Evolutionary conservation across 768 basidiomycete genomes (phyloP), one percentile per base, ranked within the genome.

Genomic region (Pisolithus orientalis): DNA sequence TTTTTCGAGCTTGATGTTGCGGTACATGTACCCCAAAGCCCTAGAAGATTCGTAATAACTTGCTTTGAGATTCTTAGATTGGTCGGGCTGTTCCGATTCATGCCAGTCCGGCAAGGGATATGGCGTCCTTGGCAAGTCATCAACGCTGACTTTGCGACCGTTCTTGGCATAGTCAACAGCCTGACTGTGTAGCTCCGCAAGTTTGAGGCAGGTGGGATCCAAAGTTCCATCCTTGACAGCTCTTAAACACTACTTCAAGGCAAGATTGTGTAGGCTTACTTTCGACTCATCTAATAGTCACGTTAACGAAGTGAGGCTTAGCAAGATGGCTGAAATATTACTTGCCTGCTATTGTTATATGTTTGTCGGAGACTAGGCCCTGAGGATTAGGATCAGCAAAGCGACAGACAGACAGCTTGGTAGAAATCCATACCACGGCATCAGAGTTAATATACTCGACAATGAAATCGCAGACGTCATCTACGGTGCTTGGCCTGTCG

Each of bases 401-500:
- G 37, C n/a, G 16, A 34, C 16, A 0, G n/a, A 6, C 21, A 6
- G 47, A 25, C 38, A 1, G 6, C 21, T 10, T 24, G 29, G 38
- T 5, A 1, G 6, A n/a, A 3, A 4, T 9, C 61, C 76, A 17
- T 67, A 89, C 87, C 76, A 90, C 67, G 42, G 90, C 79, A 60
- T 92, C 88, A 0, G 88, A 89, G 56, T 87, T 77, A 63, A 93
- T 89, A 51, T 91, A 93, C 59, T 92, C 83, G 16, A 90, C 81
- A 24, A 93, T 72, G 58, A 93, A 92, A 52, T 92, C 75, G 54
- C 85, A 87, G 13, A 92, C 81, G 57, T 90, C 87, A 1, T 83
- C 71, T 4, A 89, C 77, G 0, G 74, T 80, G 51, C 80, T 80
- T 7, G 79, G 74, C 14, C 76, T 68, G 8, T 57, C 58, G 21